phyloP scores from a whole-genome alignment of 192 early-diverging fungal genomes.

The Backusella morwellensis region DNA sequence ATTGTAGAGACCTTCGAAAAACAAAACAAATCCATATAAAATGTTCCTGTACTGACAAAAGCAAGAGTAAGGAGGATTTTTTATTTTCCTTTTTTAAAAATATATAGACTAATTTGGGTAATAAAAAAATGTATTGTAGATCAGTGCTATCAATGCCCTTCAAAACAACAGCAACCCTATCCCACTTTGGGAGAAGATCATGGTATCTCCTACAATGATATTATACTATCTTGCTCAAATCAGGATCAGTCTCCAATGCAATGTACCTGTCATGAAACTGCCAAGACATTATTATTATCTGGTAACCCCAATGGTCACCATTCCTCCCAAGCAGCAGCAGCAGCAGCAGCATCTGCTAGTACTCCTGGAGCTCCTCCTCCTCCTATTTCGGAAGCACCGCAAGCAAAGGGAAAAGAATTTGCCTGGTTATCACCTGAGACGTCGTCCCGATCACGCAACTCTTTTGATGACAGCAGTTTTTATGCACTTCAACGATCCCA shows the following conservation, averaged over 20 bases:
- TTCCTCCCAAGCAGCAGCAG: not conserved
- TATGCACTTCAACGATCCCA: not conserved
- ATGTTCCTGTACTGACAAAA: constrained; percentile 50
- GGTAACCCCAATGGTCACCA: not conserved
- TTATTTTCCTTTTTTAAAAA: not conserved
- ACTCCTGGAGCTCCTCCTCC: not conserved
- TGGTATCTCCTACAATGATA: not conserved
- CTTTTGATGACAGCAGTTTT: not conserved
- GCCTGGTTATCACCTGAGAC: constrained; percentile 3
- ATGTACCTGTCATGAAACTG: constrained; percentile 13
- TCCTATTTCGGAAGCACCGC: not conserved
- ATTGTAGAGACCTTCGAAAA: constrained; percentile 64
- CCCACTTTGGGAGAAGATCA: constrained; percentile 6
- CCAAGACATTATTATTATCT: constrained; percentile 5
- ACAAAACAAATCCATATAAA: constrained; percentile 64
- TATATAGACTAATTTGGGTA: not conserved
- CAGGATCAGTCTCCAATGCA: not conserved
- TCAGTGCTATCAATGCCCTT: constrained; percentile 16
- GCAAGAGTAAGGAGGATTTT: not conserved
- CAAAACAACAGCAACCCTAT: not conserved
- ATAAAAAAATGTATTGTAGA: not conserved
- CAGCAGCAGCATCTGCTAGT: not conserved
- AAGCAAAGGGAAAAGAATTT: not conserved
- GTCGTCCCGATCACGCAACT: not conserved
- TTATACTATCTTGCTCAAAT: not conserved